Base-by-base conservation (phyloP, 768 basidiomycete species). In the Boletus huronensis region DNA sequence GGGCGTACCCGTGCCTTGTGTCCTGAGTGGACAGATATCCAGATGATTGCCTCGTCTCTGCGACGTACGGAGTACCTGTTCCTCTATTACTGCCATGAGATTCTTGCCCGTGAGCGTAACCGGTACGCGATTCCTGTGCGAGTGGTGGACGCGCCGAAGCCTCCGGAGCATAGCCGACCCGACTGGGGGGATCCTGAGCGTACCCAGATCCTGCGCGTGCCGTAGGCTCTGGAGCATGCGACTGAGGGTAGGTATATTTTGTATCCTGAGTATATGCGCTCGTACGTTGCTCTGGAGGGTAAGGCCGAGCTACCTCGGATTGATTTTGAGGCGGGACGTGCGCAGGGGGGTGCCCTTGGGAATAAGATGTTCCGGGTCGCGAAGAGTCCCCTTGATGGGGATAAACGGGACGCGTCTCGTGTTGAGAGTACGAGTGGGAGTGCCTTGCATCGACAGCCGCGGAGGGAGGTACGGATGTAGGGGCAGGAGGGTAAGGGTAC, bases 231-330 rank as follows among this genome's bases (percentile, higher is more conserved):
- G 55, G 35, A 5, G 52, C 34, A 23, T 64, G 64, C 7, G 64
- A 28, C 25, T 58, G 65, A 28, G 65, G 34, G 54, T 67, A 64
- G 8, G 63, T 28, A 38, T 58, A 58, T 40, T 65, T 67, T 42
- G 64, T 32, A 13, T 62, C 63, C 44, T 67, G 65, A 26, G 57
- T 58, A 47, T 65, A 67, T 54, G 60, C 63, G 46, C 43, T 39
- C 11, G 65, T 14, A n/a, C 64, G 64, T 2, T 48, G 23, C 32
- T 66, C 65, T 21, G 53, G 42, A 19, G 57, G 54, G 44, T 57
- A 67, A 23, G 59, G 1, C 13, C 63, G 64, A 45, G 63, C 31
- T 6, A 52, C 45, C 16, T 67, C 64, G 42, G 59, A 25, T 39
- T 55, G 64, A 4, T 54, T 5, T 39, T 64, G 58, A 11, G 54